Evolutionary conservation across 2,329 filamentous ascomycete species (phyloP).

Genomic region (Aspergillus ochraceus): DNA sequence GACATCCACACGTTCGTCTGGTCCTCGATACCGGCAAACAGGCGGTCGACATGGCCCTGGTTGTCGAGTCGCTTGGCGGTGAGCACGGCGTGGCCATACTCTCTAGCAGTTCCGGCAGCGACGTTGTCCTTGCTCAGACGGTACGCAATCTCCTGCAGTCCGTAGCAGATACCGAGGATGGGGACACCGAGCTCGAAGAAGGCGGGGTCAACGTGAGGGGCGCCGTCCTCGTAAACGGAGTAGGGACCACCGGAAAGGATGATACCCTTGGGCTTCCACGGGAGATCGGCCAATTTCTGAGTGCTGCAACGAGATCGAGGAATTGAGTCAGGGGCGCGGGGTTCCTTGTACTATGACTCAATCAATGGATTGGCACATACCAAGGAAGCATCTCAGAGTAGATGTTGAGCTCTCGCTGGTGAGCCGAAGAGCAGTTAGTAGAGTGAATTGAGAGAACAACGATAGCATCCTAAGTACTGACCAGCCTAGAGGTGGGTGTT

Average conservation of each 20-base stretch:
- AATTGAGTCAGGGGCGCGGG: background rate
- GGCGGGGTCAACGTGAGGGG: slow-evolving; percentile 78
- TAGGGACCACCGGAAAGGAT: slow-evolving; percentile 54
- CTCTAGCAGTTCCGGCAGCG: slow-evolving; percentile 63
- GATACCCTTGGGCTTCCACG: slow-evolving; percentile 80
- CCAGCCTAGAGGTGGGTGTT: background rate
- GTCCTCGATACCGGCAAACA: slow-evolving; percentile 76
- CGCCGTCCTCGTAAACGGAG: slow-evolving; percentile 77
- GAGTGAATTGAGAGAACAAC: slow-evolving; percentile 62
- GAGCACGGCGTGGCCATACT: slow-evolving; percentile 72
- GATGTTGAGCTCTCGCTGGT: slow-evolving; percentile 75
- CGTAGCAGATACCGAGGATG: slow-evolving; percentile 63
- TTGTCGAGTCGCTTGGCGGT: slow-evolving; percentile 58
- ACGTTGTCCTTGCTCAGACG: slow-evolving; percentile 66
- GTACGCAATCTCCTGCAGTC: slow-evolving; percentile 72
- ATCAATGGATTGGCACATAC: background rate
- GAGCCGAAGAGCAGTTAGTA: slow-evolving; percentile 62
- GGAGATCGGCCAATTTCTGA: slow-evolving; percentile 73
- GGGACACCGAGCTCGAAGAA: slow-evolving; percentile 73
- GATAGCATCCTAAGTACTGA: background rate
- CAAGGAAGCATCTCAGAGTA: slow-evolving; percentile 85
- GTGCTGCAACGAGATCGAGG: slow-evolving; percentile 49
- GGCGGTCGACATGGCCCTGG: slow-evolving; percentile 64
- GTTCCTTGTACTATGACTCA: background rate
- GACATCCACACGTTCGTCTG: slow-evolving; percentile 79